Base-by-base conservation (phyloP, 2,329 filamentous ascomycete species). In the Verticillium tricorpus region DNA sequence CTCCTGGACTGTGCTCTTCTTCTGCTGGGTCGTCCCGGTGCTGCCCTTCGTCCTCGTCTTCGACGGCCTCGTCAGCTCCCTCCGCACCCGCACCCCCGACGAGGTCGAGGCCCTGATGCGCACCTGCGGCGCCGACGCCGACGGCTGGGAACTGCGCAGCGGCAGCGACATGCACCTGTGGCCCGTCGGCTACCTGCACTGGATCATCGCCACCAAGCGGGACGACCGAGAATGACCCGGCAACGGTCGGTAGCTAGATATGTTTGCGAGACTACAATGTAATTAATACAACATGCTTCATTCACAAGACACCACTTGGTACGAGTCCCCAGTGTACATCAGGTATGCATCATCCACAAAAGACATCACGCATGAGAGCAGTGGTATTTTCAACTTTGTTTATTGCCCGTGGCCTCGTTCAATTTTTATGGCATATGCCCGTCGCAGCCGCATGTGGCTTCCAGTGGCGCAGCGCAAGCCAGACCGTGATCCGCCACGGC, bases 11-110 rank as follows among this genome's bases (percentile, higher is more conserved):
- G 82, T 83, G 35, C 75, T 91, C 9, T 76, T 91, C 67, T 90
- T 89, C 69, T 87, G 87, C 5, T 92, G 88, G 68, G 64, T 86
- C 2, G 69, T 91, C 8, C 90, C 89, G 0, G 75, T 92, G 14
- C 73, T 92, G 17, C 89, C 90, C 0, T 83, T 89, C 63, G 84
- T 90, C 9, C 75, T 91, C 19, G 80, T 86, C 0, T 88, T 89
- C 68, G 90, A 93, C 72, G 90, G 90, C 2, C 77, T 85, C 62
- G 80, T 92, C 57, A 91, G 87, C 11, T 84, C 84, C 45, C 70
- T 92, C 66, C 78, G 90, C 54, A 90, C 89, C 7, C 81, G 90
- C 61, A 90, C 85, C 4, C 80, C 87, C 0, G 80, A 82, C 15
- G 90, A 93, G 73, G 82, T 91, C 5, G 77, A 87, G 70, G 70